Evolutionary conservation across 108 stramenopile genomes (phyloP).

Genomic region (Nitzschia sp.): DNA sequence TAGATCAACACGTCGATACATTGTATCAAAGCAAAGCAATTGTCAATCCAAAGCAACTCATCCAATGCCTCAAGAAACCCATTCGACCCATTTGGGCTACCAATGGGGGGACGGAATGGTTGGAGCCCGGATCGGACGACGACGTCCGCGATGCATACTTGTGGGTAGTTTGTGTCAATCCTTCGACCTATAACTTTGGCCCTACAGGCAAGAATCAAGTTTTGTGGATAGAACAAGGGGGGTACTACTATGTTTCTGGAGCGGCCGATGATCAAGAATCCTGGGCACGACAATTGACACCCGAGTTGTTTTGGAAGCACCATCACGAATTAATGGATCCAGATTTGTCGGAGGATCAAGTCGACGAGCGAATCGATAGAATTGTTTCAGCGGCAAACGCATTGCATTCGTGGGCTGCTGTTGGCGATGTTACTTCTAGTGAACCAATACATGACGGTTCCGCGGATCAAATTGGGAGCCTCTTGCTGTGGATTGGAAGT

Average conservation of each 20-base stretch:
- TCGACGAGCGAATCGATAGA: slow-evolving; percentile 43
- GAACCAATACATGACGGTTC: background rate
- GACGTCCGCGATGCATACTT: slow-evolving; percentile 26
- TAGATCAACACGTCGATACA: slow-evolving; percentile 56
- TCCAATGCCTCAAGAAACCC: slow-evolving; percentile 31
- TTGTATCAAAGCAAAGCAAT: slow-evolving; percentile 60
- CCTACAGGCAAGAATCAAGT: slow-evolving; percentile 25
- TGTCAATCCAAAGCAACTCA: slow-evolving; percentile 39
- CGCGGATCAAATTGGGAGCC: slow-evolving; percentile 48
- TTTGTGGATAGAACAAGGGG: slow-evolving; percentile 26
- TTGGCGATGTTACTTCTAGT: background rate
- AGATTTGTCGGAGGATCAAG: slow-evolving; percentile 36
- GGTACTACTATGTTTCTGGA: slow-evolving; percentile 65
- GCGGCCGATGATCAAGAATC: slow-evolving; percentile 81
- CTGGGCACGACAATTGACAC: slow-evolving; percentile 64
- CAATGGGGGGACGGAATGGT: background rate
- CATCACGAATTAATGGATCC: slow-evolving; percentile 17
- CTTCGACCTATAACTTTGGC: slow-evolving; percentile 26
- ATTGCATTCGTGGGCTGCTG: background rate
- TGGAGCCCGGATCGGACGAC: background rate
- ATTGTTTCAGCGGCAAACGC: slow-evolving; percentile 18
- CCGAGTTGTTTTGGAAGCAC: slow-evolving; percentile 64
- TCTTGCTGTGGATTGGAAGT: slow-evolving; percentile 67
- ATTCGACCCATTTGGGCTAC: slow-evolving; percentile 42
- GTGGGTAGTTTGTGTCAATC: slow-evolving; percentile 58